phyloP scores from a whole-genome alignment of 2,329 filamentous ascomycete genomes.

The Penicillium sclerotigenum region DNA sequence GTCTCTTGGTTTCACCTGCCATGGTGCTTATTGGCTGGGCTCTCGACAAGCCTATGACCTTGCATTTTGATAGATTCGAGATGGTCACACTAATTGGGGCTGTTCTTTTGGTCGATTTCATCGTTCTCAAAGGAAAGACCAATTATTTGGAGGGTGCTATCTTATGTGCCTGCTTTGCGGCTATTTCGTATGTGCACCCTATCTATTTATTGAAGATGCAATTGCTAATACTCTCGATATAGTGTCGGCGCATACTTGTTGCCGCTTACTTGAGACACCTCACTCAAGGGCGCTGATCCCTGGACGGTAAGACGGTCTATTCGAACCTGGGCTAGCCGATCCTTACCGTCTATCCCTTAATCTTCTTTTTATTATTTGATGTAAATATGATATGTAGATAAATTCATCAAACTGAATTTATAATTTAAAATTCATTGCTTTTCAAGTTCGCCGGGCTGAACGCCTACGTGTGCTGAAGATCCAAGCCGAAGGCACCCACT shows the following conservation, averaged over 20 bases:
- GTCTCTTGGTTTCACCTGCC: slow-evolving; percentile 67
- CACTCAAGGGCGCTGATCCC: background rate
- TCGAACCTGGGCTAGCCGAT: background rate
- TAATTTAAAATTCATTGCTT: background rate
- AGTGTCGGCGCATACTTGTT: slow-evolving; percentile 18
- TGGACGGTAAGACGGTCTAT: background rate
- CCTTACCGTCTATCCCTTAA: background rate
- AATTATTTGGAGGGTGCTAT: slow-evolving; percentile 21
- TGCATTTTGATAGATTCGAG: slow-evolving; percentile 17
- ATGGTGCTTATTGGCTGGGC: slow-evolving; percentile 71
- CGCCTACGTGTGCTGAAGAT: background rate
- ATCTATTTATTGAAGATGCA: background rate
- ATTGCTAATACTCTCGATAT: background rate
- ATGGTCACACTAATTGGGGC: slow-evolving; percentile 16
- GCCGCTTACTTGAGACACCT: background rate
- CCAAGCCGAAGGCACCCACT: background rate
- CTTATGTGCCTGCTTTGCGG: slow-evolving; percentile 18
- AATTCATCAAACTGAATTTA: background rate
- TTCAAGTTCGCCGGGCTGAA: background rate
- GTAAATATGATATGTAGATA: background rate
- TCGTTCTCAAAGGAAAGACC: slow-evolving; percentile 18
- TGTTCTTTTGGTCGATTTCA: slow-evolving; percentile 17
- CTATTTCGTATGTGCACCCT: slow-evolving; percentile 16
- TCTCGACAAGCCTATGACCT: slow-evolving; percentile 38
- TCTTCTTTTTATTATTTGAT: background rate